phyloP scores from a whole-genome alignment of 805 yeast genomes.

The Lipomyces orientalis region DNA sequence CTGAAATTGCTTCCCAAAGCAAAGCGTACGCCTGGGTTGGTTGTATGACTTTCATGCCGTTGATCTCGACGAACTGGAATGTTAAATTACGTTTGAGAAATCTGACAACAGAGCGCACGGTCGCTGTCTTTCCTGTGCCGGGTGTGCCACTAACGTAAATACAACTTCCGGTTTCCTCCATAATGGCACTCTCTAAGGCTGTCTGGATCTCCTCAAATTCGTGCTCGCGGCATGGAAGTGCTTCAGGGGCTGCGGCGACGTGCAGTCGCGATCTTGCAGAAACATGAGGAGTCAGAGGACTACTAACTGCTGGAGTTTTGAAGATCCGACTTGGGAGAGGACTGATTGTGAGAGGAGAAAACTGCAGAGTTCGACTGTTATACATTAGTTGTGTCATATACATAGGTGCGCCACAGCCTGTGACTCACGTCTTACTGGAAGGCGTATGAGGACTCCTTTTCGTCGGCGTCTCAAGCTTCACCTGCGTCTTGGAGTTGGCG shows the following conservation, averaged over 20 bases:
- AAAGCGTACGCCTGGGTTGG: conserved; percentile 83
- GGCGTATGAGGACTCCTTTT: conserved; percentile 3
- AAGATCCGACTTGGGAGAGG: conserved; percentile 33
- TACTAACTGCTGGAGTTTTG: conserved; percentile 18
- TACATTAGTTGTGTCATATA: neutral
- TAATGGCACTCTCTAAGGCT: conserved; percentile 72
- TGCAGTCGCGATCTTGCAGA: conserved; percentile 45
- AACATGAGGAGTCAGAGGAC: conserved; percentile 35
- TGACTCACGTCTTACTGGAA: neutral
- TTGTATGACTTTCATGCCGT: conserved; percentile 82
- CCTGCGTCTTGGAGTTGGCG: neutral
- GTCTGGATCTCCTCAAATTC: conserved; percentile 75
- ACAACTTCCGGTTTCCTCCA: conserved; percentile 76
- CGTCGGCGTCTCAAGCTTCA: neutral
- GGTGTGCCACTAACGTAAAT: conserved; percentile 96
- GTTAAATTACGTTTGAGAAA: conserved; percentile 58
- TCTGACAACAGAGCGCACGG: conserved; percentile 81
- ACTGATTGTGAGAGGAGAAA: conserved; percentile 21
- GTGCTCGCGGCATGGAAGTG: conserved; percentile 84
- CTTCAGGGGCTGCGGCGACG: conserved; percentile 49
- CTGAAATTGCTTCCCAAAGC: conserved; percentile 75
- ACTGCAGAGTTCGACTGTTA: conserved; percentile 5
- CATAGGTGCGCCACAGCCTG: neutral
- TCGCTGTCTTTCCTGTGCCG: conserved; percentile 96
- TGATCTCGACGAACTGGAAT: conserved; percentile 83